Conservation (phyloP, 2,329 filamentous ascomycete species). For the Aspergillus candidus region DNA sequence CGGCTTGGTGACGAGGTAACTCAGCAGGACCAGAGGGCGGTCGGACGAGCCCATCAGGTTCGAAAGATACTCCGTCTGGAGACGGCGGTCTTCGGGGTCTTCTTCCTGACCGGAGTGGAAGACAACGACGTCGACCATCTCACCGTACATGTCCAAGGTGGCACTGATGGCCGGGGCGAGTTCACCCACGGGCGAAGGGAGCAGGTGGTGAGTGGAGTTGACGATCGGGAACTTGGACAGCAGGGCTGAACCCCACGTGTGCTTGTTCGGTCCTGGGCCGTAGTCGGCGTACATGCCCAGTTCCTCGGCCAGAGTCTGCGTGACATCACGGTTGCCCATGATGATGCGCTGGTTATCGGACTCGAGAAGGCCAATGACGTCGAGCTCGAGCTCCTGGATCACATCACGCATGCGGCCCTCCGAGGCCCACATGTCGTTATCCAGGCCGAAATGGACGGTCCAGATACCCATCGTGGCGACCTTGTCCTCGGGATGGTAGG, state of each 20-base stretch:
- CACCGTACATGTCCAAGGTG: conserved; percentile 89
- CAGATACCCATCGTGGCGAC: conserved; percentile 92
- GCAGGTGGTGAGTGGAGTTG: conserved; percentile 91
- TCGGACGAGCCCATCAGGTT: conserved; percentile 78
- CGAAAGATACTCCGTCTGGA: conserved; percentile 80
- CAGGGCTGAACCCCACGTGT: conserved; percentile 91
- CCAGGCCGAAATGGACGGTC: conserved; percentile 96
- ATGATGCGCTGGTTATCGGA: conserved; percentile 94
- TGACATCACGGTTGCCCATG: conserved; percentile 97
- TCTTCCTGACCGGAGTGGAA: conserved; percentile 99
- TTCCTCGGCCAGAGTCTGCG: conserved; percentile 90
- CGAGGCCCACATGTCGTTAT: conserved; percentile 98
- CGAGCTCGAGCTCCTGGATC: conserved; percentile 90
- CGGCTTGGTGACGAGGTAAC: conserved; percentile 87
- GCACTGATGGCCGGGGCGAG: conserved; percentile 93
- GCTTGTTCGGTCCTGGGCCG: conserved; percentile 95
- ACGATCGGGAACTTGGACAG: conserved; percentile 96
- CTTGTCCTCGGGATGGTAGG: conserved; percentile 83
- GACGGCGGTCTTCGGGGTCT: conserved; percentile 80
- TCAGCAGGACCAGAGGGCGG: conserved; percentile 77
- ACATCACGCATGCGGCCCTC: conserved; percentile 89
- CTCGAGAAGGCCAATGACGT: conserved; percentile 91
- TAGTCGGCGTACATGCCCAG: conserved; percentile 99
- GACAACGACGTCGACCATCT: conserved; percentile 86
- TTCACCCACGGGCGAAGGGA: conserved; percentile 89